Evolutionary conservation across 2,329 filamentous ascomycete species (phyloP).

Genomic region (Aspergillus vadensis): DNA sequence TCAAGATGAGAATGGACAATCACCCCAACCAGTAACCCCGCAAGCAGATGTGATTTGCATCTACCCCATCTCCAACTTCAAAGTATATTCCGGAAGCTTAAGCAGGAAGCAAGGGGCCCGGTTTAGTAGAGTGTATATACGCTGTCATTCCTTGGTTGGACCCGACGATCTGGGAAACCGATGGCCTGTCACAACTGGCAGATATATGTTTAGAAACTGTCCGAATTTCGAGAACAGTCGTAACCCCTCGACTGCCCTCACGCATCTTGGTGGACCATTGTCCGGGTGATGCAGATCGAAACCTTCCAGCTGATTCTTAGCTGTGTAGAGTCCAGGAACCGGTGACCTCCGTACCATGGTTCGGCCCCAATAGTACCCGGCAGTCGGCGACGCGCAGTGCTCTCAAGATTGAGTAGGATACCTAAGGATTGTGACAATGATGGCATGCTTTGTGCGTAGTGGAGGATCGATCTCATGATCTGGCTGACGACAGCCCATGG

Average conservation of each 20-base stretch:
- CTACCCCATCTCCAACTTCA: not conserved
- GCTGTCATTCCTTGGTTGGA: slow-evolving; percentile 7
- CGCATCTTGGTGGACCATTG: no score
- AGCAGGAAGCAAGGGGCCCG: not conserved
- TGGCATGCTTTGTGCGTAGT: not conserved
- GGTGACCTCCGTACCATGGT: not conserved
- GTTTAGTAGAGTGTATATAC: not conserved
- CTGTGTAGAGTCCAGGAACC: not conserved
- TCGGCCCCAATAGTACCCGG: not conserved
- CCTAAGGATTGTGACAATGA: not conserved
- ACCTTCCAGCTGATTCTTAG: not conserved
- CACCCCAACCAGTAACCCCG: not conserved
- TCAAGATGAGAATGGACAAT: not conserved
- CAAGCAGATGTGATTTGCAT: not conserved
- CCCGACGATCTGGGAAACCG: not conserved
- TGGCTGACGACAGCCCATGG: not conserved
- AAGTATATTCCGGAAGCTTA: not conserved
- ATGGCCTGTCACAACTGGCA: not conserved
- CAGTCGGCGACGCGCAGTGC: not conserved
- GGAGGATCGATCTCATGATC: not conserved
- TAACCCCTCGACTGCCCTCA: no score
- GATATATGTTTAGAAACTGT: not conserved
- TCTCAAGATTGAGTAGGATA: not conserved
- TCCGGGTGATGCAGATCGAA: not conserved
- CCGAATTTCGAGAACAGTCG: slow-evolving; percentile 2